These are phyloP conservation scores for Castanea crenata DNA, from an alignment of 306 rosid genomes.

Conservation along the genomic window DNA sequence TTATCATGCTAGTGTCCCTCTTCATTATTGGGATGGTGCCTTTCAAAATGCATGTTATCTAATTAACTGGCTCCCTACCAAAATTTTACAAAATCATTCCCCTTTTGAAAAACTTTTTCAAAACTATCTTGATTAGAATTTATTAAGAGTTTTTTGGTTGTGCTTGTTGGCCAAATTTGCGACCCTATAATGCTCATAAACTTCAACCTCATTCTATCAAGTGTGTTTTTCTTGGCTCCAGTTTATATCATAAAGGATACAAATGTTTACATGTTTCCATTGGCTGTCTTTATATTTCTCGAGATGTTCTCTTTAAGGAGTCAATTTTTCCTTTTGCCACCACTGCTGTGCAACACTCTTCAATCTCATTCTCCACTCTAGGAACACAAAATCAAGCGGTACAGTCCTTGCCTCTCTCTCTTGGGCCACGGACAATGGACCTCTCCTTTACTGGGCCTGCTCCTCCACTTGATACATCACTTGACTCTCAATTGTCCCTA, in stretches of 20 bases:
- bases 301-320: neutral
- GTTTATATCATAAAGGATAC: neutral
- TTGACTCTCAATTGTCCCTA: too few species aligned
- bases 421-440: too few species aligned
- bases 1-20: neutral
- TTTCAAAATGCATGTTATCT: neutral
- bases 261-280: neutral
- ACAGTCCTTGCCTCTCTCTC: too few species aligned
- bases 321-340: neutral
- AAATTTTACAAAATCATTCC: neutral
- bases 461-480: too few species aligned
- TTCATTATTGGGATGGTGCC: neutral
- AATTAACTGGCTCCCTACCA: neutral
- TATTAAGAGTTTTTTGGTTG: neutral
- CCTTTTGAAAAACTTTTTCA: neutral
- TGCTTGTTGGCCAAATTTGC: neutral
- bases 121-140: neutral
- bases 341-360: too few species aligned
- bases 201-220: neutral
- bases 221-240: neutral
- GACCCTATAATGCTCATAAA: neutral
- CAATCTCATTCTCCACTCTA: too few species aligned
- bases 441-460: too few species aligned
- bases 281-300: neutral
- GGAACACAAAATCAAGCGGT: too few species aligned